Evolutionary conservation across 2,329 filamentous ascomycete species (phyloP).

Genomic region (Xylariaceae sp.): DNA sequence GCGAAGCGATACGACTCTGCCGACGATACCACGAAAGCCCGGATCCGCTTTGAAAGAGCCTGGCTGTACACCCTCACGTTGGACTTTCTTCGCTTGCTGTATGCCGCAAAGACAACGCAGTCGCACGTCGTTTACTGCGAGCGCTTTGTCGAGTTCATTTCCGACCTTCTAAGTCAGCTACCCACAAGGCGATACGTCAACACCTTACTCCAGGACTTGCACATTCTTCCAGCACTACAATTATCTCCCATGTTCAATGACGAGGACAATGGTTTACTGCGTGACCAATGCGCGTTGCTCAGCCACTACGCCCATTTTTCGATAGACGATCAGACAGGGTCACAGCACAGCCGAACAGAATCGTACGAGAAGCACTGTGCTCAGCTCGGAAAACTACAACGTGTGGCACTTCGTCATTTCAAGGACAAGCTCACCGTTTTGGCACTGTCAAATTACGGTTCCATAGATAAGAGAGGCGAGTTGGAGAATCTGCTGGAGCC

Average conservation of each 20-base stretch:
- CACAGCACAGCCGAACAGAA: conserved; percentile 68
- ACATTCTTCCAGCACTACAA: conserved; percentile 73
- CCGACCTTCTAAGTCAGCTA: conserved; percentile 87
- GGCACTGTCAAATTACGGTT: conserved; percentile 87
- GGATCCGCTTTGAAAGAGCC: conserved; percentile 83
- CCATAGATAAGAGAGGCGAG: conserved; percentile 77
- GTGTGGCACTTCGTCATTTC: conserved; percentile 75
- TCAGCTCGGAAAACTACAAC: conserved; percentile 73
- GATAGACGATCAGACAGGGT: conserved; percentile 86
- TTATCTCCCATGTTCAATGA: conserved; percentile 76
- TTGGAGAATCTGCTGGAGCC: conserved; percentile 71
- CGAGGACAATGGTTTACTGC: conserved; percentile 71
- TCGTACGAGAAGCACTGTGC: conserved; percentile 79
- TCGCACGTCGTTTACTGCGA: conserved; percentile 82
- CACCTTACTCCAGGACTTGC: conserved; percentile 79
- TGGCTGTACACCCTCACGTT: conserved; percentile 88
- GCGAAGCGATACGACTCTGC: conserved; percentile 83
- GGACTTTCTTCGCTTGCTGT: conserved; percentile 75
- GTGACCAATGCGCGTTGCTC: conserved; percentile 77
- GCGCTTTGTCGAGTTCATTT: conserved; percentile 86
- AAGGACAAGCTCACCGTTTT: conserved; percentile 88
- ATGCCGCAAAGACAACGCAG: conserved; percentile 51
- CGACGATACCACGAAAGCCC: conserved; percentile 74
- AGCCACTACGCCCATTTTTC: conserved; percentile 85
- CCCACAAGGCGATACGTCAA: conserved; percentile 94